phyloP scores from a whole-genome alignment of 768 basidiomycete genomes.

The Rhizopogon vulgaris region DNA sequence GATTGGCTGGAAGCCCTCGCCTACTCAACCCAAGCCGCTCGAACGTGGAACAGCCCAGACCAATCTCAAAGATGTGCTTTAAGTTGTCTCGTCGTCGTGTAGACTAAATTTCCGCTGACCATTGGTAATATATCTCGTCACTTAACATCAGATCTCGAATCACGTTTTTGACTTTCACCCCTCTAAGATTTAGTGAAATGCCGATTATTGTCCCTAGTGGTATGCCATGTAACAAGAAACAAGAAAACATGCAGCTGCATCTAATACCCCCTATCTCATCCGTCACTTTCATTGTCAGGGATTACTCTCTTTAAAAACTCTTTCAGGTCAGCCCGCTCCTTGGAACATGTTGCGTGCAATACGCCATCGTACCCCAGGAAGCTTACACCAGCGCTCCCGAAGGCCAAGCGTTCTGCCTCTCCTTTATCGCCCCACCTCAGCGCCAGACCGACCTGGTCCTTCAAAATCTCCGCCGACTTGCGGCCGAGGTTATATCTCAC shows the following conservation, averaged over 20 bases:
- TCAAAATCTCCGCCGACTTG: constrained; percentile 52
- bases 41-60: constrained; percentile 56
- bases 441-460: constrained; percentile 42
- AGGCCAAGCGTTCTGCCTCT: not conserved
- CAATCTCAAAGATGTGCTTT: constrained; percentile 57
- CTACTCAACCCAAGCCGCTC: constrained; percentile 59
- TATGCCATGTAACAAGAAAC: not conserved
- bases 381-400: constrained; percentile 40
- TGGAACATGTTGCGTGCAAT: constrained; percentile 55
- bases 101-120: not conserved
- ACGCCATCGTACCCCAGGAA: constrained; percentile 66
- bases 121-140: not conserved
- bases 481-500: constrained; percentile 53
- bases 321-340: constrained; percentile 68
- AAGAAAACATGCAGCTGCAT: not conserved
- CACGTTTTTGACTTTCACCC: not conserved
- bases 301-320: constrained; percentile 62
- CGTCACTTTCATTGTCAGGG: constrained; percentile 21
- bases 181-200: not conserved
- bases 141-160: not conserved
- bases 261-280: not conserved
- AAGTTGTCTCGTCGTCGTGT: constrained; percentile 4
- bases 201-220: not conserved
- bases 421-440: not conserved
- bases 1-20: constrained; percentile 83